These are phyloP conservation scores for Curvularia lunata DNA, from an alignment of 2,329 filamentous ascomycete species.

Conservation along the genomic window DNA sequence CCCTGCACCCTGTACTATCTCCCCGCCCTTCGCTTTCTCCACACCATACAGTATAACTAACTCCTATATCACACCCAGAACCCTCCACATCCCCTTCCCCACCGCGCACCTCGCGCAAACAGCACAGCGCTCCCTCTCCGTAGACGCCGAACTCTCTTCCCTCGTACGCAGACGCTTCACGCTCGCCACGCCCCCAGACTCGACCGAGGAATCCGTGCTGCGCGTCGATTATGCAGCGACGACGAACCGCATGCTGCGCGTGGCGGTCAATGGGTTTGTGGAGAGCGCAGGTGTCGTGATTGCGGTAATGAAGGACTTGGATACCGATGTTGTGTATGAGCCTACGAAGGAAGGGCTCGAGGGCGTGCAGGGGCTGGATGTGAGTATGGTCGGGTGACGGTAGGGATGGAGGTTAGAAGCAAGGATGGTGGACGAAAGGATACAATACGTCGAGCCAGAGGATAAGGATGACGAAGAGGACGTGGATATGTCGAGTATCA, in stretches of 20 bases:
- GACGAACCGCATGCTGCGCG: constrained; percentile 94
- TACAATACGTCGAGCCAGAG: background rate
- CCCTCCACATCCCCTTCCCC: constrained; percentile 80
- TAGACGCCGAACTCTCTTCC: constrained; percentile 88
- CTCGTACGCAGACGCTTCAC: constrained; percentile 77
- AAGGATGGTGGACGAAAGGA: background rate
- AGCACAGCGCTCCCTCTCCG: constrained; percentile 76
- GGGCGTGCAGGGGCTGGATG: constrained; percentile 75
- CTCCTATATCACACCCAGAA: constrained; percentile 54
- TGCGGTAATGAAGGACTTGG: constrained; percentile 88
- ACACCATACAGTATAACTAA: constrained; percentile 1
- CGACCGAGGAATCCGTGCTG: constrained; percentile 58
- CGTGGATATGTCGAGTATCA: background rate
- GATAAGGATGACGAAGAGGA: too few relatives aligned
- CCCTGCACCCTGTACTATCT: constrained; percentile 49
- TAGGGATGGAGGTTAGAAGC: too few relatives aligned
- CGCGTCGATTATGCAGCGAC: constrained; percentile 81
- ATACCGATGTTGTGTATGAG: constrained; percentile 76
- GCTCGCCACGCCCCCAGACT: constrained; percentile 48
- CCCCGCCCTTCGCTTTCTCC: background rate
- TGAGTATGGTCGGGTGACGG: constrained; percentile 63
- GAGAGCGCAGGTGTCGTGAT: constrained; percentile 84
- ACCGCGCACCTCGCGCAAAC: constrained; percentile 76
- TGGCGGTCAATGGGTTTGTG: constrained; percentile 96
- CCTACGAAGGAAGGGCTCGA: constrained; percentile 54